These are phyloP conservation scores for Aspergillus amoenus DNA, from an alignment of 2,329 filamentous ascomycete species.

Conservation along the genomic window DNA sequence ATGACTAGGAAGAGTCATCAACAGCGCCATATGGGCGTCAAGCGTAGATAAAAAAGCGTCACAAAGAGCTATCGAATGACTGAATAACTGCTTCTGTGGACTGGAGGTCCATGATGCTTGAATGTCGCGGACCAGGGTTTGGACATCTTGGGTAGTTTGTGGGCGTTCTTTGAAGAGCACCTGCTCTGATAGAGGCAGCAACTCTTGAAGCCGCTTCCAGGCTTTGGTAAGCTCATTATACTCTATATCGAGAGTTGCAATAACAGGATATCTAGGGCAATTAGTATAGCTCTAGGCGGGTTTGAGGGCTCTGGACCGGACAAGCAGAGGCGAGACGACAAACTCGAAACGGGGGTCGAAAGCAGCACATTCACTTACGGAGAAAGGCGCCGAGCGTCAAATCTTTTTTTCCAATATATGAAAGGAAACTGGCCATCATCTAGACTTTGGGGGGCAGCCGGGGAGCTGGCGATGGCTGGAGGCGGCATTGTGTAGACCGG, in stretches of 20 bases:
- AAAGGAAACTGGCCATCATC: conserved; percentile 13
- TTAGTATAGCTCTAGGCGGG: not conserved
- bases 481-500: conserved; percentile 17
- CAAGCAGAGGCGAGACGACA: not conserved
- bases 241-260: conserved; percentile 39
- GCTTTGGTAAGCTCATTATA: conserved; percentile 37
- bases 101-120: conserved; percentile 30
- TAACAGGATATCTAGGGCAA: conserved; percentile 25
- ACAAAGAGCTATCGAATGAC: conserved; percentile 25
- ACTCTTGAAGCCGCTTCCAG: conserved; percentile 36
- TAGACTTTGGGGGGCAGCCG: conserved; percentile 11
- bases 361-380: conserved; percentile 22
- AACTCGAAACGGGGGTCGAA: not conserved
- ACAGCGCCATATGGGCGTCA: conserved; percentile 26
- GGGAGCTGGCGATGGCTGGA: conserved; percentile 8
- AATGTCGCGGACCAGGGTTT: conserved; percentile 25
- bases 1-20: conserved; percentile 28
- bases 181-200: conserved; percentile 28
- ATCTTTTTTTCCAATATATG: conserved; percentile 27
- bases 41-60: conserved; percentile 31
- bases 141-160: conserved; percentile 30
- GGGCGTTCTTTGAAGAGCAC: conserved; percentile 29
- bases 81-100: conserved; percentile 27
- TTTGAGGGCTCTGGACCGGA: not conserved
- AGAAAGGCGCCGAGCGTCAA: conserved; percentile 30